Evolutionary conservation across 1,284 basidiomycete species (phyloP).

Genomic region (Clitocybe nebularis): DNA sequence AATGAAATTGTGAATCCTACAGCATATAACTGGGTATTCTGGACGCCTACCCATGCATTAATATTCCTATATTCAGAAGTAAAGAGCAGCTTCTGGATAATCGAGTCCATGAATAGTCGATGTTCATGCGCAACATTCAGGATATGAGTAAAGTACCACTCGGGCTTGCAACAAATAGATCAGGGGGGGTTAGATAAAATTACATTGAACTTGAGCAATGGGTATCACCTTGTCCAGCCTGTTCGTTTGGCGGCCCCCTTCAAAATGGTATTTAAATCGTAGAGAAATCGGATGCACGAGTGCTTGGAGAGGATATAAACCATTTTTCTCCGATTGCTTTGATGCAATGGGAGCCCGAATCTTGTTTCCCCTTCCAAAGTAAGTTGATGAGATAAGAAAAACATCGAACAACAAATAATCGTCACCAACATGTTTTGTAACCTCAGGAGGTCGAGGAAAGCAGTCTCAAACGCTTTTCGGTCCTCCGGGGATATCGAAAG

Average conservation of each 20-base stretch:
- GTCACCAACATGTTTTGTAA: conserved; percentile 60
- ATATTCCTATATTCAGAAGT: conserved; percentile 59
- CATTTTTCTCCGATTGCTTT: conserved; percentile 34
- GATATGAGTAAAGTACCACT: conserved; percentile 95
- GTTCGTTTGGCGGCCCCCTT: conserved; percentile 83
- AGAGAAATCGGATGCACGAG: conserved; percentile 83
- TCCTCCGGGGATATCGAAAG: conserved; percentile 42
- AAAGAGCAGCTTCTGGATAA: conserved; percentile 71
- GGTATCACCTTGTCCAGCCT: conserved; percentile 80
- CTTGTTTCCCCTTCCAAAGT: conserved; percentile 43
- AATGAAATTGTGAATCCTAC: conserved; percentile 1
- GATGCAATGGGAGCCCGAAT: conserved; percentile 27
- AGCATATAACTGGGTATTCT: background rate
- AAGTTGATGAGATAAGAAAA: conserved; percentile 5
- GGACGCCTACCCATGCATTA: conserved; percentile 65
- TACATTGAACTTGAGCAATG: conserved; percentile 1
- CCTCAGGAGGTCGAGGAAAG: conserved; percentile 71
- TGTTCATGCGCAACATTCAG: conserved; percentile 84
- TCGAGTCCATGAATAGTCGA: conserved; percentile 68
- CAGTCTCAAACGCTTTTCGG: conserved; percentile 63
- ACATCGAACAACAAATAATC: background rate
- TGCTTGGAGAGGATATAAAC: conserved; percentile 78
- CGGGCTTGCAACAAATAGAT: conserved; percentile 57
- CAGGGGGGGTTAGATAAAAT: background rate
- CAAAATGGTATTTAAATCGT: conserved; percentile 96